Conservation (phyloP, 164 flowering plant genomes). For the Brasenia schreberi region DNA sequence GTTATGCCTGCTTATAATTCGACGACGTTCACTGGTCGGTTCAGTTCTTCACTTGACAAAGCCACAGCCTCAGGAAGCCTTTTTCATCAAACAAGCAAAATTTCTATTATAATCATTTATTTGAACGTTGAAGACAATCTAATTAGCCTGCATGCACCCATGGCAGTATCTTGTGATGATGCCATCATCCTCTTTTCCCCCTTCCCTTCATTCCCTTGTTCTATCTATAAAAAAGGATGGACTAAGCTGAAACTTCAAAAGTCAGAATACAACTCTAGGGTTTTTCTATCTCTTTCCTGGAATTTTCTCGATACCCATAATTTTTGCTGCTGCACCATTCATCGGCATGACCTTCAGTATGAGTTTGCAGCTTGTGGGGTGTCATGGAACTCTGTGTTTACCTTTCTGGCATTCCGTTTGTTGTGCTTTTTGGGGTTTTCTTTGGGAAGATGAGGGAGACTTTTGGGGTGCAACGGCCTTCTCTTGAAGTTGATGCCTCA, state of each 20-base stretch:
- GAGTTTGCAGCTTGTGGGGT: neutral
- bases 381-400: neutral
- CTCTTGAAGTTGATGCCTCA: neutral
- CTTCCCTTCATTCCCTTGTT: neutral
- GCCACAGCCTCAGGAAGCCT: neutral
- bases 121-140: neutral
- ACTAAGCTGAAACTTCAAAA: neutral
- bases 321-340: no score
- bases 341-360: neutral
- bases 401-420: neutral
- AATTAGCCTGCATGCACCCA: neutral
- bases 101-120: neutral
- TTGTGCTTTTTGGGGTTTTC: neutral
- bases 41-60: neutral
- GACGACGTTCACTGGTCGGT: neutral
- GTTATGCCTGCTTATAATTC: no score
- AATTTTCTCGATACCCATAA: no score
- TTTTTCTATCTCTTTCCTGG: no score
- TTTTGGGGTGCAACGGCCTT: neutral
- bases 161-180: neutral
- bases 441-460: neutral
- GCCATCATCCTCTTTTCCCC: neutral
- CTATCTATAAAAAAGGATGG: neutral
- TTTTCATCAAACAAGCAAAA: neutral
- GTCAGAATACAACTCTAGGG: neutral